Percentiles rank a stretch among this genome's conserved stretches.
phyloP scores from a whole-genome alignment of 2,329 filamentous ascomycete species.

The Alternaria rosae region DNA sequence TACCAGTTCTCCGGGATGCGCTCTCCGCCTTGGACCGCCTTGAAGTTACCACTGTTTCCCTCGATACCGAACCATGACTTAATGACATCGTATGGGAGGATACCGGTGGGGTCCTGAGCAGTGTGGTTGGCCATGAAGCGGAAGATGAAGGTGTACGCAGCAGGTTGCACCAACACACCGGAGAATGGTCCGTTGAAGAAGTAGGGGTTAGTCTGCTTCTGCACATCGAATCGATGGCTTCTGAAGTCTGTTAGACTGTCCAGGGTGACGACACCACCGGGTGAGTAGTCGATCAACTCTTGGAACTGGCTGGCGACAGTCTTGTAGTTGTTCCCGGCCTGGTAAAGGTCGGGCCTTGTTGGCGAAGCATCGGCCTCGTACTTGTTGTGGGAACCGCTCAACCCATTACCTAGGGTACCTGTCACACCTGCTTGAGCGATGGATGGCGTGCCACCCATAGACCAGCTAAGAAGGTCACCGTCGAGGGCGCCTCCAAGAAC shows the following conservation, averaged over 20 bases:
- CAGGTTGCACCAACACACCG: slow-evolving; percentile 34
- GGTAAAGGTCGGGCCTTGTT: slow-evolving; percentile 30
- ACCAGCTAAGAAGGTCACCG: slow-evolving; percentile 30
- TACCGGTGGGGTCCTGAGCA: slow-evolving; percentile 23
- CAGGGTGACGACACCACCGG: slow-evolving; percentile 29
- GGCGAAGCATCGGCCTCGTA: slow-evolving; percentile 35
- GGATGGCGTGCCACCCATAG: slow-evolving; percentile 32
- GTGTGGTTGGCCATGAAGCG: slow-evolving; percentile 38
- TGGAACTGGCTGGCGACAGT: slow-evolving; percentile 30
- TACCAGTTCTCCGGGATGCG: slow-evolving; percentile 34
- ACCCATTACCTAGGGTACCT: slow-evolving; percentile 27
- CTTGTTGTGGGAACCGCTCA: slow-evolving; percentile 34
- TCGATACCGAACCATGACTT: slow-evolving; percentile 35
- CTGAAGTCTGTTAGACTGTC: slow-evolving; percentile 31
- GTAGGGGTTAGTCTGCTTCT: slow-evolving; percentile 25
- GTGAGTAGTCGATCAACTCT: slow-evolving; percentile 28
- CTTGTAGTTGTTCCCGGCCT: slow-evolving; percentile 33
- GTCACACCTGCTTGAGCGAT: slow-evolving; percentile 27
- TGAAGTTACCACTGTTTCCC: slow-evolving; percentile 23
- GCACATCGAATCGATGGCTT: slow-evolving; percentile 28
- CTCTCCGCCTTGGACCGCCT: slow-evolving; percentile 26
- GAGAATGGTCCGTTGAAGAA: slow-evolving; percentile 36
- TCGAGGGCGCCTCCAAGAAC: slow-evolving; percentile 26
- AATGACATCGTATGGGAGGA: slow-evolving; percentile 23
- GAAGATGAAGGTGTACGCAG: slow-evolving; percentile 36